phyloP scores from a whole-genome alignment of 352 stramenopile species.

The Globisporangium paddicum region DNA sequence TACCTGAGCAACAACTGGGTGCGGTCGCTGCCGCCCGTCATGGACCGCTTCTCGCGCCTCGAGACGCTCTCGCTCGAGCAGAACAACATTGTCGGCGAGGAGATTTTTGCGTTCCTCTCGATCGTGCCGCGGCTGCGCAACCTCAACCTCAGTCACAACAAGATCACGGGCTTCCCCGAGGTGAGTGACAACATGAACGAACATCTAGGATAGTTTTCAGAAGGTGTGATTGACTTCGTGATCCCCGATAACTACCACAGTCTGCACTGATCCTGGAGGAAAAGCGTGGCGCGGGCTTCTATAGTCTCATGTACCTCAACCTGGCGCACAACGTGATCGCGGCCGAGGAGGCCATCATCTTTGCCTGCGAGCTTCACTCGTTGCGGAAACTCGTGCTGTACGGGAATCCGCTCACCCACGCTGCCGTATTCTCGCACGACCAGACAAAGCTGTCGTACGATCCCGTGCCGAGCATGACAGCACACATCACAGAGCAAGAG shows the following conservation, averaged over 20 bases:
- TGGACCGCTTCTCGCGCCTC: slow-evolving; percentile 70
- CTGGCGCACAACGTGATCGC: slow-evolving; percentile 65
- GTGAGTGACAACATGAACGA: slow-evolving; percentile 13
- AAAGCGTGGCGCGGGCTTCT: slow-evolving; percentile 62
- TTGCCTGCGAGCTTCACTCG: slow-evolving; percentile 41
- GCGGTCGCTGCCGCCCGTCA: slow-evolving; percentile 57
- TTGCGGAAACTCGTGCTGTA: slow-evolving; percentile 73
- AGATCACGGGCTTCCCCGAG: slow-evolving; percentile 66
- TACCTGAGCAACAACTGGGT: slow-evolving; percentile 76
- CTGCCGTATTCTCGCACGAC: slow-evolving; percentile 58
- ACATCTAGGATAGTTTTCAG: not conserved
- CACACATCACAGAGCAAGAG: slow-evolving; percentile 22
- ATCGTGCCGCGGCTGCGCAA: slow-evolving; percentile 63
- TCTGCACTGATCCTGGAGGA: slow-evolving; percentile 46
- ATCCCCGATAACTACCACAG: slow-evolving; percentile 8
- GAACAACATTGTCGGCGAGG: slow-evolving; percentile 61
- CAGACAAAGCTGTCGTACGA: slow-evolving; percentile 66
- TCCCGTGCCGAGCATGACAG: slow-evolving; percentile 52
- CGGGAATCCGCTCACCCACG: slow-evolving; percentile 61
- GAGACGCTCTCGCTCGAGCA: slow-evolving; percentile 77
- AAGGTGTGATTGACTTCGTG: not conserved
- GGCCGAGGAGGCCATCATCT: slow-evolving; percentile 41
- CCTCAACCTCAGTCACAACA: slow-evolving; percentile 81
- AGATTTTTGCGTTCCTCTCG: slow-evolving; percentile 66
- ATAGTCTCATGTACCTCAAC: slow-evolving; percentile 68